Evolutionary conservation across 768 basidiomycete species (phyloP).

Genomic region (Coprinopsis marcescibilis): DNA sequence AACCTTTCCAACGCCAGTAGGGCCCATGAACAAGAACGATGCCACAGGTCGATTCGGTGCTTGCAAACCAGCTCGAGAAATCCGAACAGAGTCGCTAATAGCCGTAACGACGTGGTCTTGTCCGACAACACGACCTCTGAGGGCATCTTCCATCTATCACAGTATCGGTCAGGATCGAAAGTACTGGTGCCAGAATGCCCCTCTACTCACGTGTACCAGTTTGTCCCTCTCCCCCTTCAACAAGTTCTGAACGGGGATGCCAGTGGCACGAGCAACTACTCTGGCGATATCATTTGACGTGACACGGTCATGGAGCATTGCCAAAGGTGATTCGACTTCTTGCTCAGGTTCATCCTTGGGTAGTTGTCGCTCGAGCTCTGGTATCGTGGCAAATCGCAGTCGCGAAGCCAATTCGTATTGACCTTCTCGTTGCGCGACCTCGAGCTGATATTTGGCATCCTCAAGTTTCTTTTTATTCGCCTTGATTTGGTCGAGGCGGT

Average conservation of each 20-base stretch:
- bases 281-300: constrained; percentile 86
- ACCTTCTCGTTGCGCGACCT: constrained; percentile 86
- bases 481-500: constrained; percentile 63
- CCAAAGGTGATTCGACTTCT: constrained; percentile 43
- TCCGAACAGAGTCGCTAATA: constrained; percentile 85
- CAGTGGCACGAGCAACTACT: constrained; percentile 84
- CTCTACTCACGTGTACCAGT: constrained; percentile 67
- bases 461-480: constrained; percentile 71
- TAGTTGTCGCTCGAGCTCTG: constrained; percentile 68
- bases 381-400: constrained; percentile 82
- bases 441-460: constrained; percentile 78
- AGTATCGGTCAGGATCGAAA: background rate
- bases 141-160: constrained; percentile 77
- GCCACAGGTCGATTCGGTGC: constrained; percentile 87
- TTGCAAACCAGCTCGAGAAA: constrained; percentile 87
- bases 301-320: constrained; percentile 80
- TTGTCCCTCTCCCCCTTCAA: constrained; percentile 88
- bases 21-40: constrained; percentile 87
- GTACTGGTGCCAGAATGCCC: background rate
- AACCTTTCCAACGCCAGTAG: constrained; percentile 84
- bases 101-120: constrained; percentile 86
- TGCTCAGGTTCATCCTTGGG: constrained; percentile 41
- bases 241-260: constrained; percentile 85
- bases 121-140: constrained; percentile 75
- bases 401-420: constrained; percentile 78